Percentiles rank a stretch among this genome's conserved stretches.
phyloP scores from a whole-genome alignment of 2,329 filamentous ascomycete genomes.

The Botryosphaeria agaves region DNA sequence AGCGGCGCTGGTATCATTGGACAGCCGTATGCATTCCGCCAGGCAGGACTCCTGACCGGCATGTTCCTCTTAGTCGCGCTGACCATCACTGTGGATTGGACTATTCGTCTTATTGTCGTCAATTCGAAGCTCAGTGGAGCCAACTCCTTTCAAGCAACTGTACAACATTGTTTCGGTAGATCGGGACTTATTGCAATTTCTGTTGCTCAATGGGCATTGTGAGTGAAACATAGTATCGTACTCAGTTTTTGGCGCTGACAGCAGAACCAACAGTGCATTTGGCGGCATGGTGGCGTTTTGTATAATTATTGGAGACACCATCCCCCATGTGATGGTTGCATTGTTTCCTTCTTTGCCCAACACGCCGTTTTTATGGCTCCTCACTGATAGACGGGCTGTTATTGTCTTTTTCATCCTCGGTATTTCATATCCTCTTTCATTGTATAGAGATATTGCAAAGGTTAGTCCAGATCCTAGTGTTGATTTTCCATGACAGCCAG shows the following conservation, averaged over 20 bases:
- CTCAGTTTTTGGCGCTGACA: background rate
- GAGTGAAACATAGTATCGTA: slow-evolving; percentile 9
- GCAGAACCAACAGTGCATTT: slow-evolving; percentile 47
- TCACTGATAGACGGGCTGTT: slow-evolving; percentile 65
- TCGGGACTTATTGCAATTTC: slow-evolving; percentile 78
- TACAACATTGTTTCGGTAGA: slow-evolving; percentile 86
- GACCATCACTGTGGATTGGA: slow-evolving; percentile 88
- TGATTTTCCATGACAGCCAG: background rate
- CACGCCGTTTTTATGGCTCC: slow-evolving; percentile 61
- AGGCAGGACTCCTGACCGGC: slow-evolving; percentile 74
- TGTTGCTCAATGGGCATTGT: slow-evolving; percentile 89
- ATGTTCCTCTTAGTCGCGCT: slow-evolving; percentile 60
- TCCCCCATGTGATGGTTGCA: slow-evolving; percentile 73
- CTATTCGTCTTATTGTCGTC: slow-evolving; percentile 88
- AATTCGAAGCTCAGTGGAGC: slow-evolving; percentile 94
- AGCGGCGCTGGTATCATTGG: slow-evolving; percentile 49
- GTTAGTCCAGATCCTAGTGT: slow-evolving; percentile 26
- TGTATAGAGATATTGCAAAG: slow-evolving; percentile 96
- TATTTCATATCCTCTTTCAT: slow-evolving; percentile 75
- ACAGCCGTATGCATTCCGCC: slow-evolving; percentile 89
- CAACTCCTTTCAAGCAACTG: slow-evolving; percentile 87
- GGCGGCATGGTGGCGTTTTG: slow-evolving; percentile 98
- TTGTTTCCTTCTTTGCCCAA: slow-evolving; percentile 60
- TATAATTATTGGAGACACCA: slow-evolving; percentile 91
- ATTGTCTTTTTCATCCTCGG: slow-evolving; percentile 79